Evolutionary conservation across 768 basidiomycete species (phyloP).

Genomic region (Roridomyces roridus): DNA sequence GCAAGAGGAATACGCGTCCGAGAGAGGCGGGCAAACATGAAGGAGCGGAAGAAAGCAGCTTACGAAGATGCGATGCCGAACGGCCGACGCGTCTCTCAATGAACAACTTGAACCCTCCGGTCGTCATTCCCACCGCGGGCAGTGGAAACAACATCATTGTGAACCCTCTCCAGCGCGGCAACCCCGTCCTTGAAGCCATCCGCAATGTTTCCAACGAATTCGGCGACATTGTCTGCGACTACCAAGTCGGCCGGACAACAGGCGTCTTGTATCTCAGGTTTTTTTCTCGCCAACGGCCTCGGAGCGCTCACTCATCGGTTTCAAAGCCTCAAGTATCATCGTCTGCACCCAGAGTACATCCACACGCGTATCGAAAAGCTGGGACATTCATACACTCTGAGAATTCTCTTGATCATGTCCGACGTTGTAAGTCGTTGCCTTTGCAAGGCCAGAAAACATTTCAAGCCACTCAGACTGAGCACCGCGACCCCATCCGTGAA

Average conservation of each 20-base stretch:
- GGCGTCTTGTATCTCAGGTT: constrained; percentile 93
- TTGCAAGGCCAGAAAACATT: background rate
- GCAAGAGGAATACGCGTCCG: constrained; percentile 15
- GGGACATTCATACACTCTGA: constrained; percentile 78
- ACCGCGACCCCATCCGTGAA: constrained; percentile 90
- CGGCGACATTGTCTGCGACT: constrained; percentile 92
- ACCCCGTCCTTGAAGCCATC: constrained; percentile 87
- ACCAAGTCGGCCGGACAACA: constrained; percentile 93
- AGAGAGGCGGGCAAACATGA: constrained; percentile 15
- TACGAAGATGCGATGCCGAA: background rate
- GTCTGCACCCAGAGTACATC: constrained; percentile 97
- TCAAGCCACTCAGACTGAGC: constrained; percentile 70
- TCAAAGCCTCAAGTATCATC: constrained; percentile 89
- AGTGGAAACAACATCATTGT: constrained; percentile 69
- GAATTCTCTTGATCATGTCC: constrained; percentile 88
- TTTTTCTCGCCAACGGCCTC: background rate
- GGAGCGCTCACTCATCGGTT: background rate
- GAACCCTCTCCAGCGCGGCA: constrained; percentile 79
- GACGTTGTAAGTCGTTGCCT: constrained; percentile 73
- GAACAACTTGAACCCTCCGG: constrained; percentile 46
- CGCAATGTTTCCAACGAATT: constrained; percentile 93
- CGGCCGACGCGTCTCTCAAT: background rate
- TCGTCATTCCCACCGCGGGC: constrained; percentile 58
- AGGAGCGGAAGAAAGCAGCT: background rate
- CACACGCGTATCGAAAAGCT: constrained; percentile 90